Percentiles rank a stretch among this genome's conserved stretches.
Evolutionary conservation across 257 asterid genomes (phyloP).

Genomic region (Penstemon davidsonii): DNA sequence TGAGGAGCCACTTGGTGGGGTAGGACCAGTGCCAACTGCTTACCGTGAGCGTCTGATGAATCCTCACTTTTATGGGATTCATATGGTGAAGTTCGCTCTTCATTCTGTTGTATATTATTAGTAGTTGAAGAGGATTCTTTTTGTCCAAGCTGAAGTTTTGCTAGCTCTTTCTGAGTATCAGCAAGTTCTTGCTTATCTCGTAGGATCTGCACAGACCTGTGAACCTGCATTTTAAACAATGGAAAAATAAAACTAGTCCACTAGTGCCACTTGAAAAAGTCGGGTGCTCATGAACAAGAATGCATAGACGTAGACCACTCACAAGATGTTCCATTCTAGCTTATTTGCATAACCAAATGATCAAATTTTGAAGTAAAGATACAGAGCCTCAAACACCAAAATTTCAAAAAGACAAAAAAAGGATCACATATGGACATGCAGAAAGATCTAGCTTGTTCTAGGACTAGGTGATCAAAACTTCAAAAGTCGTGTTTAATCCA

Average conservation of each 20-base stretch:
- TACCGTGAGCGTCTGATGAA: conserved; percentile 50
- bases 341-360: background rate
- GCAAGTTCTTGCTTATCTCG: conserved; percentile 97
- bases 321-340: background rate
- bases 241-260: background rate
- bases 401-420: background rate
- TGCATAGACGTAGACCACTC: conserved; percentile 1
- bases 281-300: conserved; percentile 1
- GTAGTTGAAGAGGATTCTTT: conserved; percentile 56
- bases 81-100: conserved; percentile 51
- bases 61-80: conserved; percentile 58
- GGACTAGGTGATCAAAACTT: background rate
- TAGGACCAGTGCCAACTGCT: conserved; percentile 85
- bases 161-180: conserved; percentile 86
- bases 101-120: conserved; percentile 51
- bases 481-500: conserved; percentile 12
- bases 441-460: background rate
- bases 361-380: conserved; percentile 8
- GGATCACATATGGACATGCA: background rate
- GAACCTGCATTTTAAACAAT: conserved; percentile 56
- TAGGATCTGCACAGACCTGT: conserved; percentile 86
- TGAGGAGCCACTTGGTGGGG: conserved; percentile 75
- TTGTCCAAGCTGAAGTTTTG: conserved; percentile 84
- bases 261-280: conserved; percentile 1
- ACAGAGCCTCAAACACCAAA: background rate